Evolutionary conservation across 2,329 filamentous ascomycete species (phyloP), one percentile per base, ranked within the genome.

Genomic region (Ophiostoma piceae): DNA sequence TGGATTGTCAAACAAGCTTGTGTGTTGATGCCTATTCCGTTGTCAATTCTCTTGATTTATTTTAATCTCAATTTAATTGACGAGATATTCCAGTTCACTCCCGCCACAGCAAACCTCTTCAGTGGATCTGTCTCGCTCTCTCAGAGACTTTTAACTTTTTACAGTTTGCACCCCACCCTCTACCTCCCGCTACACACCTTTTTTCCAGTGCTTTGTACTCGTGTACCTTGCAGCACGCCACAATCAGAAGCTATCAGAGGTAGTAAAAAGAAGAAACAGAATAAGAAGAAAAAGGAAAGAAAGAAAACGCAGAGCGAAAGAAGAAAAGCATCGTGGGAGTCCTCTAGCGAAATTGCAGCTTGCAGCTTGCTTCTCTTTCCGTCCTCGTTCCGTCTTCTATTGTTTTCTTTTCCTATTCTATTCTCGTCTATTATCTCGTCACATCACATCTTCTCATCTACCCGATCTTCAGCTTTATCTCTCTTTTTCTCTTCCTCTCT

Each of bases 171-270:
- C 47, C 47, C 47, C 47, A 41, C 51, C 51, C 51, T 57, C 51
- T 22, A 57, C 16, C 51, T n/a, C n/a, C 26, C 26, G 16, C 51
- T 22, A 57, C 16, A 19, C 43, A 19, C 5, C 43, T 16, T 47
- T 57, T 57, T 57, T 12, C 51, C 22, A 22, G 51, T 57, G 51
- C 9, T 14, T 26, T 57, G 51, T 22, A 57, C 51, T 57, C 16
- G n/a, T 26, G 51, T 57, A 57, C 51, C 51, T 57, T 57, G 51
- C 51, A 57, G 51, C 51, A 57, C 51, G 16, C 51, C 51, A 54
- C n/a, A 11, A 47, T 19, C 41, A 47, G 9, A 8, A 57, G 51
- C n/a, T 57, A 57, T 57, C n/a, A 22, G 22, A 26, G 51, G 26
- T 29, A 29, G 26, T 14, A 60, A 60, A 29, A 1, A 29, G 54